These are phyloP conservation scores for Beauveria pseudobassiana DNA, from an alignment of 2,329 filamentous ascomycete genomes.

Conservation along the genomic window DNA sequence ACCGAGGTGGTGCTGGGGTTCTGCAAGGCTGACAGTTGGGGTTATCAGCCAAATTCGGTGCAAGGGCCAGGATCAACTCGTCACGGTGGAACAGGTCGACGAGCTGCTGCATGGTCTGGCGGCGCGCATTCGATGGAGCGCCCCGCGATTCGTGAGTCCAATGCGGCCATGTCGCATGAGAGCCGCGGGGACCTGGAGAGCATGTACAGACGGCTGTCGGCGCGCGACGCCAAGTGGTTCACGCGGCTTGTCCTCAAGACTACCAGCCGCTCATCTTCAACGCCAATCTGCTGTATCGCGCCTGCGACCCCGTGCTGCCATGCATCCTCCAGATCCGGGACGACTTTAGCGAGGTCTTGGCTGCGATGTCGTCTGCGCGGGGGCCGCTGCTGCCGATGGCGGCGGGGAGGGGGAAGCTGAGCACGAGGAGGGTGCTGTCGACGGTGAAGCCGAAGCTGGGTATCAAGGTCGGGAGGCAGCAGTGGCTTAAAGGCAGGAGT, in stretches of 20 bases:
- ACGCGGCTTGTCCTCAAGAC: conserved; percentile 68
- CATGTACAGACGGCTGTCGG: conserved; percentile 53
- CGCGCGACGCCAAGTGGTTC: conserved; percentile 79
- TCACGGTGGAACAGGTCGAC: conserved; percentile 70
- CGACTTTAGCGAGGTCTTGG: conserved; percentile 54
- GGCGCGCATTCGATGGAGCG: conserved; percentile 62
- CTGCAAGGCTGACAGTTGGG: not conserved
- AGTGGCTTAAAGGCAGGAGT: conserved; percentile 58
- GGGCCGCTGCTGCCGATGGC: conserved; percentile 14
- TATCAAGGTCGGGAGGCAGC: conserved; percentile 56
- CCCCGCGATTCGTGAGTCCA: conserved; percentile 44
- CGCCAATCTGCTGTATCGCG: conserved; percentile 42
- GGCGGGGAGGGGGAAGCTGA: not conserved
- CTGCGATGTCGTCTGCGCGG: conserved; percentile 36
- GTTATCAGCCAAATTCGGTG: conserved; percentile 36
- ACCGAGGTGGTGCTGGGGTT: not conserved
- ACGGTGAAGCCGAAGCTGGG: conserved; percentile 47
- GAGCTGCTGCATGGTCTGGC: conserved; percentile 57
- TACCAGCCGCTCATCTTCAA: conserved; percentile 62
- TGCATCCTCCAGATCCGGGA: conserved; percentile 63
- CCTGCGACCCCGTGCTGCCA: conserved; percentile 63
- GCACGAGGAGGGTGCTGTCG: conserved; percentile 19
- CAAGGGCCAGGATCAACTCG: conserved; percentile 25
- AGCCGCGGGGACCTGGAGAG: conserved; percentile 41
- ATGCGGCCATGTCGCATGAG: conserved; percentile 16